These are phyloP conservation scores for Globisporangium solare DNA, from an alignment of 352 stramenopile species.

Conservation along the genomic window DNA sequence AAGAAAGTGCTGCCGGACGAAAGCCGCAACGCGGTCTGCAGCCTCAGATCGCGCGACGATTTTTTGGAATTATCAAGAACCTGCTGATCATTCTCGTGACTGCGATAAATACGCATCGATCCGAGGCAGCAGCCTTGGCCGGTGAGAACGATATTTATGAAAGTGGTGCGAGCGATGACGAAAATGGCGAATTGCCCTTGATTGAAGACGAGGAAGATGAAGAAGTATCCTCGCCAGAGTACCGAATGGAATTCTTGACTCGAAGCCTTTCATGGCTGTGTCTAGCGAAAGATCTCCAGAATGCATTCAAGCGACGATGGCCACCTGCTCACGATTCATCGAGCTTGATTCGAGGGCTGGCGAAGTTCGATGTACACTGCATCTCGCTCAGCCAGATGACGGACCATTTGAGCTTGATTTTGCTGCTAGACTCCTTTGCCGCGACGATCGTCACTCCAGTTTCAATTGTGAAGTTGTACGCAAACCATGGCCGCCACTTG, in stretches of 20 bases:
- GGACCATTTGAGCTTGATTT: slow-evolving; percentile 69
- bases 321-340: slow-evolving; percentile 49
- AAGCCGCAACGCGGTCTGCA: slow-evolving; percentile 71
- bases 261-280: slow-evolving; percentile 39
- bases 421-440: slow-evolving; percentile 79
- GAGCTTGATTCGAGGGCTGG: slow-evolving; percentile 41
- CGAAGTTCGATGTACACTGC: slow-evolving; percentile 31
- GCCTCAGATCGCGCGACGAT: slow-evolving; percentile 66
- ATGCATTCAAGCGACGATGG: slow-evolving; percentile 45
- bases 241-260: slow-evolving; percentile 46
- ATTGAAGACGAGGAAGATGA: slow-evolving; percentile 19
- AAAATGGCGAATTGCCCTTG: slow-evolving; percentile 5
- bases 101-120: slow-evolving; percentile 20
- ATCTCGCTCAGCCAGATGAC: slow-evolving; percentile 36
- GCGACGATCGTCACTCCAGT: slow-evolving; percentile 63
- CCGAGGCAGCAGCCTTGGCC: not conserved
- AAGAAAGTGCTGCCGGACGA: slow-evolving; percentile 61
- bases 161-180: slow-evolving; percentile 13
- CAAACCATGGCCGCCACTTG: slow-evolving; percentile 37
- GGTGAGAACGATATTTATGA: slow-evolving; percentile 7
- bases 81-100: slow-evolving; percentile 42
- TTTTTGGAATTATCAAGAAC: slow-evolving; percentile 73
- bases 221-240: slow-evolving; percentile 14
- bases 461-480: slow-evolving; percentile 65
- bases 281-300: slow-evolving; percentile 40